A percentile compares a stretch with the other conserved stretches of the same genome.
Evolutionary conservation across 2,329 filamentous ascomycete genomes (phyloP).

Genomic region (Phaeosphaeriaceae sp.): DNA sequence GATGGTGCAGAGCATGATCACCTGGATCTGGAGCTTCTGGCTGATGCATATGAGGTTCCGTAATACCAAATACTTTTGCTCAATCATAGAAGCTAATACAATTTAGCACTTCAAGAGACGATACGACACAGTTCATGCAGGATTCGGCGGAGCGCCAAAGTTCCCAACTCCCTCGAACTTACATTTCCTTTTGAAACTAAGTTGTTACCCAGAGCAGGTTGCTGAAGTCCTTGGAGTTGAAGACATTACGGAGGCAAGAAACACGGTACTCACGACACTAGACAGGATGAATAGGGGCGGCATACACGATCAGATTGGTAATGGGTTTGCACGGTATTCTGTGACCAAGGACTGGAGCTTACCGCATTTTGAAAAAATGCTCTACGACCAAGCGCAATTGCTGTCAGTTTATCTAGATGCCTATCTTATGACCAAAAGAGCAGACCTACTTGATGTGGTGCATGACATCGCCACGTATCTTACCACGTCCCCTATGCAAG

Average conservation of each 20-base stretch:
- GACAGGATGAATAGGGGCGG: conserved; percentile 76
- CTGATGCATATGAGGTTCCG: conserved; percentile 76
- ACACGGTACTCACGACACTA: conserved; percentile 83
- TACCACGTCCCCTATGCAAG: conserved; percentile 71
- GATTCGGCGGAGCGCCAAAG: conserved; percentile 79
- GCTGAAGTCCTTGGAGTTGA: conserved; percentile 84
- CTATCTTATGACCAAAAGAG: conserved; percentile 71
- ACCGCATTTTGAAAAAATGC: conserved; percentile 97
- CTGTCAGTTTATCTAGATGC: conserved; percentile 85
- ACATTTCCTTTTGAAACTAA: conserved; percentile 78
- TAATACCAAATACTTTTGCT: conserved; percentile 48
- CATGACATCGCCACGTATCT: conserved; percentile 89
- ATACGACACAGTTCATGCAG: conserved; percentile 48
- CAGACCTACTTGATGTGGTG: conserved; percentile 78
- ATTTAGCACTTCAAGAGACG: conserved; percentile 30
- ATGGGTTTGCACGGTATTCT: conserved; percentile 84
- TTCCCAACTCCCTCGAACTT: conserved; percentile 89
- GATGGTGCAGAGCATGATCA: conserved; percentile 65
- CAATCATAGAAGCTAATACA: conserved; percentile 2
- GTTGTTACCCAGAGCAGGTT: conserved; percentile 73
- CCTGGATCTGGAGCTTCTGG: conserved; percentile 86
- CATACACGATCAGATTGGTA: conserved; percentile 76
- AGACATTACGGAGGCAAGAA: conserved; percentile 74
- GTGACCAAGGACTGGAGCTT: conserved; percentile 91
- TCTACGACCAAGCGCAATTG: conserved; percentile 89